Percentiles rank a stretch among this genome's conserved stretches.
Evolutionary conservation across 768 basidiomycete species (phyloP).

Genomic region (Auriscalpium vulgare): DNA sequence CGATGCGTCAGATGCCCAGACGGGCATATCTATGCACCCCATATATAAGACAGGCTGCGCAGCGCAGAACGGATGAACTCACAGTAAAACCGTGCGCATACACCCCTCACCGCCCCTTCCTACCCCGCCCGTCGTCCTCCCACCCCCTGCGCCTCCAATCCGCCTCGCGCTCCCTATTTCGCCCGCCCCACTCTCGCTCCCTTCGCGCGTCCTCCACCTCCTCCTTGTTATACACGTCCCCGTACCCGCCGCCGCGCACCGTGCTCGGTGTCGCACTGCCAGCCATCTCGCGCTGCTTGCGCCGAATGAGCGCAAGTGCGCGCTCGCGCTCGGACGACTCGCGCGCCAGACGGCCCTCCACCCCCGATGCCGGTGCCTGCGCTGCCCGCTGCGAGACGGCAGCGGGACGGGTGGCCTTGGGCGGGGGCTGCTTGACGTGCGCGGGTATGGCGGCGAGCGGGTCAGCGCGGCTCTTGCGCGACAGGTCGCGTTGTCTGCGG

Average conservation of each 20-base stretch:
- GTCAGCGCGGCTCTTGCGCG: slow-evolving; percentile 56
- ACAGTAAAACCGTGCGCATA: no score
- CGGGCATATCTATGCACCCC: no score
- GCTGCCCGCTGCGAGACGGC: slow-evolving; percentile 14
- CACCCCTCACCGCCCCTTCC: not conserved
- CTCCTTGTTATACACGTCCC: slow-evolving; percentile 59
- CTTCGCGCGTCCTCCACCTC: slow-evolving; percentile 67
- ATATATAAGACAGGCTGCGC: no score
- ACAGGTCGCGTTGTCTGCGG: slow-evolving; percentile 52
- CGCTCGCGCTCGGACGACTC: slow-evolving; percentile 72
- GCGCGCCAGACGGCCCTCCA: slow-evolving; percentile 54
- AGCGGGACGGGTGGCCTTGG: slow-evolving; percentile 20
- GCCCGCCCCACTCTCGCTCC: slow-evolving; percentile 32
- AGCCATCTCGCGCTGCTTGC: slow-evolving; percentile 55
- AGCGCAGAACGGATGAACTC: no score
- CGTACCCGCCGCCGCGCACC: slow-evolving; percentile 47
- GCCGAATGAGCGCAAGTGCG: slow-evolving; percentile 60
- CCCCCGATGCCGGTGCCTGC: slow-evolving; percentile 13
- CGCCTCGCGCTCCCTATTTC: no score
- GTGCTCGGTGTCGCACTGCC: slow-evolving; percentile 67
- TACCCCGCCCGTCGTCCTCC: slow-evolving; percentile 3
- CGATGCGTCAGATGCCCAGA: no score
- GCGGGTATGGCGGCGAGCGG: slow-evolving; percentile 69
- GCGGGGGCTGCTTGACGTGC: slow-evolving; percentile 41
- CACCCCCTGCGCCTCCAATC: slow-evolving; percentile 18